These are phyloP conservation scores for Exophiala alcalophila DNA, from an alignment of 2,329 filamentous ascomycete genomes.

Conservation along the genomic window DNA sequence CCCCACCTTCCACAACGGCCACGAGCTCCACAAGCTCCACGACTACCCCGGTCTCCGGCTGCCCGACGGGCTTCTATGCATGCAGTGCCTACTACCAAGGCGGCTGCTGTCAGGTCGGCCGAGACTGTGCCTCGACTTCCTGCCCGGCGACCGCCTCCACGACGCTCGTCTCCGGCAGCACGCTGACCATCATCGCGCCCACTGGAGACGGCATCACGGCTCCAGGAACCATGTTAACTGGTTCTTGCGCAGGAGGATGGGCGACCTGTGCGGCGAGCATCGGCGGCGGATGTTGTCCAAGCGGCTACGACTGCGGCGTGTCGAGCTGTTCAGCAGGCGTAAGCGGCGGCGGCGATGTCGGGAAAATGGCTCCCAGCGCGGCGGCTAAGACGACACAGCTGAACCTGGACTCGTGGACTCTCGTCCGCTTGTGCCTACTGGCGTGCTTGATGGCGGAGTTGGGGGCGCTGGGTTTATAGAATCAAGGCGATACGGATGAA, in stretches of 20 bases:
- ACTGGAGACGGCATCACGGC: constrained; percentile 43
- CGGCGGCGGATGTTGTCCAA: constrained; percentile 80
- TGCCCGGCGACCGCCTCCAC: constrained; percentile 65
- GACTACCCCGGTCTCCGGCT: constrained; percentile 48
- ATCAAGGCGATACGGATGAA: too few relatives aligned
- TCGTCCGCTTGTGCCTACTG: too few relatives aligned
- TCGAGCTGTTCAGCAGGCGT: constrained; percentile 64
- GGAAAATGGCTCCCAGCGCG: constrained; percentile 36
- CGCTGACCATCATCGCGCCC: constrained; percentile 68
- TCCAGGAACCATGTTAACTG: constrained; percentile 33
- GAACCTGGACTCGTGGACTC: too few relatives aligned
- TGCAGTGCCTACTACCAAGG: constrained; percentile 77
- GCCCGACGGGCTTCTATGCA: constrained; percentile 88
- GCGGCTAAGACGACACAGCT: too few relatives aligned
- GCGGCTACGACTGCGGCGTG: constrained; percentile 69
- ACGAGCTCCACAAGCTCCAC: constrained; percentile 37
- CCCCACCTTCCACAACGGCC: too few relatives aligned
- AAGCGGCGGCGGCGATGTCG: constrained; percentile 43
- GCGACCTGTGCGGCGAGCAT: constrained; percentile 63
- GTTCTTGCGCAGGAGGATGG: constrained; percentile 75
- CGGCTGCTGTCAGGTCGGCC: constrained; percentile 84
- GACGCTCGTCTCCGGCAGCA: constrained; percentile 62
- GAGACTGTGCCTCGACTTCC: constrained; percentile 76
- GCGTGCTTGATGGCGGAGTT: too few relatives aligned
- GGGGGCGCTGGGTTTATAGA: too few relatives aligned